Evolutionary conservation across 805 yeast species (phyloP).

Genomic region (Saccharomycopsis capsularis): DNA sequence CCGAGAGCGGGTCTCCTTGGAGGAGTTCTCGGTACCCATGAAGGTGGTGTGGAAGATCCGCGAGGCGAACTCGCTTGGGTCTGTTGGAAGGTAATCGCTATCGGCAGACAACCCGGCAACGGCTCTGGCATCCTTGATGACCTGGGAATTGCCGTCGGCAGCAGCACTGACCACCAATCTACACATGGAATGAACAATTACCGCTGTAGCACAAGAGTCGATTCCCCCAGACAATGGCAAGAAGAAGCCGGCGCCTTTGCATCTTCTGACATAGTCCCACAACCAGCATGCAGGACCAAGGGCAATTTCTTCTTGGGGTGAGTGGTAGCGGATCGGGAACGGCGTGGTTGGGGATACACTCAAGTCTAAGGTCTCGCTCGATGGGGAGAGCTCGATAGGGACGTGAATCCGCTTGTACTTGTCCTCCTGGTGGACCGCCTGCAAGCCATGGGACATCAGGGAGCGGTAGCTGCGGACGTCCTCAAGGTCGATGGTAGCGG

Average conservation of each 20-base stretch:
- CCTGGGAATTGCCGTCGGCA: conserved; percentile 62
- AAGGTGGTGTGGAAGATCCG: conserved; percentile 81
- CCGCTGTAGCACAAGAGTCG: conserved; percentile 96
- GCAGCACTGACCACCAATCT: conserved; percentile 70
- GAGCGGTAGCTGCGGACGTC: conserved; percentile 82
- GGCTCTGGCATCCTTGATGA: conserved; percentile 64
- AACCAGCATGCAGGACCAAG: conserved; percentile 99
- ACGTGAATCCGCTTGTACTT: conserved; percentile 48
- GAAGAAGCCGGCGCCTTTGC: conserved; percentile 85
- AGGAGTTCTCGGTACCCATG: conserved; percentile 95
- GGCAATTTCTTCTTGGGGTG: conserved; percentile 95
- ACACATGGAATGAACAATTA: conserved; percentile 92
- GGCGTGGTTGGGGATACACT: conserved; percentile 49
- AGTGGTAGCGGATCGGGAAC: conserved; percentile 51
- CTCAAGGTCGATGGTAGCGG: conserved; percentile 92
- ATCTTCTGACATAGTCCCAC: conserved; percentile 95
- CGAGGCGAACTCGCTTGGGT: conserved; percentile 69
- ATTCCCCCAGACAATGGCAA: conserved; percentile 95
- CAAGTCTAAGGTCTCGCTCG: conserved; percentile 52
- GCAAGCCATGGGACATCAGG: conserved; percentile 67
- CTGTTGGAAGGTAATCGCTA: conserved; percentile 57
- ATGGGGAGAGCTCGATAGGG: conserved; percentile 60
- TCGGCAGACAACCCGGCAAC: conserved; percentile 48
- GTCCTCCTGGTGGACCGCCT: conserved; percentile 37
- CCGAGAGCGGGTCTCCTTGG: conserved; percentile 75